A percentile compares a stretch with the other conserved stretches of the same genome.
Evolutionary conservation across 202 grass and related monocot species (phyloP).

Genomic region (Carex arenaria): DNA sequence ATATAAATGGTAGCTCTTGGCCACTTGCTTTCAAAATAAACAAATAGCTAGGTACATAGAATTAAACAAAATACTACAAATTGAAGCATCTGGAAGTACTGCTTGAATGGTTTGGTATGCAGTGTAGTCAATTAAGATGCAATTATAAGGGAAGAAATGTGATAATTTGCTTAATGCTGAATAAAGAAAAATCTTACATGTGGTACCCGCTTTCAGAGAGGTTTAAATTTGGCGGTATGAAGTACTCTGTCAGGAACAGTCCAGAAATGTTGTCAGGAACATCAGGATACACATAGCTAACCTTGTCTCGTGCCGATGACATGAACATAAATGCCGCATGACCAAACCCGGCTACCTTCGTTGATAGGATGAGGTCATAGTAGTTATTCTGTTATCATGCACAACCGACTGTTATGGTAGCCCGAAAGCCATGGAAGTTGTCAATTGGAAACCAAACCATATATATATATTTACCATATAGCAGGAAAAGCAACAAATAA

Average conservation of each 20-base stretch:
- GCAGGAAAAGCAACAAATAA: not conserved
- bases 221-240: slow-evolving; percentile 45
- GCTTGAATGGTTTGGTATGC: not conserved
- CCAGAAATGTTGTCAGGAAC: slow-evolving; percentile 54
- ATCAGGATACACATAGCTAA: slow-evolving; percentile 79
- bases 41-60: not conserved
- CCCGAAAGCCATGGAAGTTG: not conserved
- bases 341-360: slow-evolving; percentile 58
- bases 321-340: slow-evolving; percentile 89
- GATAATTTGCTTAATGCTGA: not conserved
- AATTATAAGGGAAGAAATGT: not conserved
- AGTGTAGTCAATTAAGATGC: not conserved
- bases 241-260: slow-evolving; percentile 65
- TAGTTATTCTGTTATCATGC: slow-evolving; percentile 52
- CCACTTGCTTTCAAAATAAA: not conserved
- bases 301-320: slow-evolving; percentile 74
- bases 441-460: not conserved
- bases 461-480: not conserved
- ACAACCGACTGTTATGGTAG: not conserved
- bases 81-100: not conserved
- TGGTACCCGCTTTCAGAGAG: slow-evolving; percentile 65
- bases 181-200: slow-evolving; percentile 49
- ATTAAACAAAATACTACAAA: not conserved
- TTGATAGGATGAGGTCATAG: slow-evolving; percentile 84
- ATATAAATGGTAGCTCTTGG: not conserved